Conservation (phyloP, 2,329 filamentous ascomycete species). For the Elsinoe arachidis region DNA sequence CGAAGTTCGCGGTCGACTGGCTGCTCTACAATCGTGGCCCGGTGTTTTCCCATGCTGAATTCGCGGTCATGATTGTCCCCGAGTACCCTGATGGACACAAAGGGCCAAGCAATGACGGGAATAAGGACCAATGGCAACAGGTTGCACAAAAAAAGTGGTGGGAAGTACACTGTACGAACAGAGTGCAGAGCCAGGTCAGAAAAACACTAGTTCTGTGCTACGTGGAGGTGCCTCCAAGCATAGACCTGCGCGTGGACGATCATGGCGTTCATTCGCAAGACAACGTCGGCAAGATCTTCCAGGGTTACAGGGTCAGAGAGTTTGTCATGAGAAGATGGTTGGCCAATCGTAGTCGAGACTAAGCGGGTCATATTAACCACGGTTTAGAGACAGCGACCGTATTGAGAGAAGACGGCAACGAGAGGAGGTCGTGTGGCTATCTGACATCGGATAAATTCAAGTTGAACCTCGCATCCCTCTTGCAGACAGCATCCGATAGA, state of each 20-base stretch:
- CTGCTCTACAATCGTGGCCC: constrained; percentile 90
- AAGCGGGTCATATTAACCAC: background rate
- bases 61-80: constrained; percentile 75
- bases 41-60: constrained; percentile 91
- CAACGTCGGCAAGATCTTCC: constrained; percentile 56
- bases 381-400: too few species aligned
- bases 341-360: constrained; percentile 66
- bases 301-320: constrained; percentile 68
- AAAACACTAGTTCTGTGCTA: constrained; percentile 88
- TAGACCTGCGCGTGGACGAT: constrained; percentile 29
- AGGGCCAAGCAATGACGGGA: constrained; percentile 44
- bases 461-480: too few species aligned
- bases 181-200: constrained; percentile 79
- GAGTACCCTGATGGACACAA: constrained; percentile 68
- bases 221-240: constrained; percentile 68
- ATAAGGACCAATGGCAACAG: constrained; percentile 40
- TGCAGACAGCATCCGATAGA: too few species aligned
- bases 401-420: too few species aligned
- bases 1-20: constrained; percentile 93
- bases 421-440: too few species aligned
- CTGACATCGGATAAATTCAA: too few species aligned
- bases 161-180: constrained; percentile 81
- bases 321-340: constrained; percentile 77
- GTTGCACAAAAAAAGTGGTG: constrained; percentile 55
- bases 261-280: constrained; percentile 20